Conservation (phyloP, 495 filamentous ascomycete genomes). For the Glarea lozoyensis region DNA sequence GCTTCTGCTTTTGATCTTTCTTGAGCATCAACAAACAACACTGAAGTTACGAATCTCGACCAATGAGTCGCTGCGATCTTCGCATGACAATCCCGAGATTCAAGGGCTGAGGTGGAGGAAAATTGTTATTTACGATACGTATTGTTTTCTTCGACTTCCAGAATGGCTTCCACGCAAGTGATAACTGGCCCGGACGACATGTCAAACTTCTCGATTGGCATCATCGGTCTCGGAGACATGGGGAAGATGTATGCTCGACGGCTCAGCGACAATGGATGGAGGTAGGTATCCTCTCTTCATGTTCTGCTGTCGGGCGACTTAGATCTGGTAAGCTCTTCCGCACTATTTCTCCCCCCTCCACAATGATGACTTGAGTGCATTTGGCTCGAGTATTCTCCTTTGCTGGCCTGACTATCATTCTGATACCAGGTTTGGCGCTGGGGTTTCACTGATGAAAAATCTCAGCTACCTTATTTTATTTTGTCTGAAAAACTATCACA, state of each 20-base stretch:
- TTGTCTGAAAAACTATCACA: conserved; percentile 66
- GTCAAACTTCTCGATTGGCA: conserved; percentile 67
- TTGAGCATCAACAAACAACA: no score
- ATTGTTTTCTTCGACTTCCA: not conserved
- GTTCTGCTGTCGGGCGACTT: conserved; percentile 21
- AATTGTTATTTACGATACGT: no score
- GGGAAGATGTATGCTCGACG: conserved; percentile 95
- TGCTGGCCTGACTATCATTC: conserved; percentile 23
- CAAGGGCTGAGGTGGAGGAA: no score
- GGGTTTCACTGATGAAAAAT: conserved; percentile 84
- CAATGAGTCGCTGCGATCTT: no score
- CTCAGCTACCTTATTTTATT: conserved; percentile 89
- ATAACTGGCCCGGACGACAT: no score
- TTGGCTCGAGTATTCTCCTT: conserved; percentile 93
- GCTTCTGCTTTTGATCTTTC: no score
- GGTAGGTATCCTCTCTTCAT: conserved; percentile 47
- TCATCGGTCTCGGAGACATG: conserved; percentile 99
- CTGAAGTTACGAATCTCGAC: no score
- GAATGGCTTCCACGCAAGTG: not conserved
- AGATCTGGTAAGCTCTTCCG: conserved; percentile 15
- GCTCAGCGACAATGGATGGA: conserved; percentile 88
- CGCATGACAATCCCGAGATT: no score
- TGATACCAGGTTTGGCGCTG: conserved; percentile 21
- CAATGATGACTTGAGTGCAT: conserved; percentile 99
- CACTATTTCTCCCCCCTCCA: conserved; percentile 30